Evolutionary conservation across 1,139 yeast genomes (phyloP), one percentile per base, ranked within the genome.

Genomic region (Lodderomyces jiufengensis): DNA sequence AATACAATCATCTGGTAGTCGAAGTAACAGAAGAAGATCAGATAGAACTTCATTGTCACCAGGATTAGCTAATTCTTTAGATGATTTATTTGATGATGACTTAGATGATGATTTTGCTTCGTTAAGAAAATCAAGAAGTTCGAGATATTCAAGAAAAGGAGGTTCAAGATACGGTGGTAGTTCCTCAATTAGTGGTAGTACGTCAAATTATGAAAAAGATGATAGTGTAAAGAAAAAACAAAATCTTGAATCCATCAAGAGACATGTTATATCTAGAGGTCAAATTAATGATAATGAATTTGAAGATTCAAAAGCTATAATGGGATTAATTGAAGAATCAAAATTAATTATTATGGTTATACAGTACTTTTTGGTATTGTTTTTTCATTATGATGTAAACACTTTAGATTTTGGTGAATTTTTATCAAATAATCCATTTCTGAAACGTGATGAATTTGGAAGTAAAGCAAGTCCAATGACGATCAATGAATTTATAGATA

Each of bases 301-400:
- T 22, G 68, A 58, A 32, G 73, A 68, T 42, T 62, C 66, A 4
- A 57, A 54, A 32, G 58, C 72, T 3, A 66, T 84, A 13, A 57
- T 78, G 9, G 66, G 55, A 15, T 40, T 67, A 15, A 55, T 66
- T 11, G 59, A 59, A 27, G 72, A 65, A 39, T 53, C 68, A 4
- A 57, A 50, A 29, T 64, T 60, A 9, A 47, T 68, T 26, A 61
- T 70, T 18, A 39, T 54, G 16, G 52, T 73, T 9, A 78, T 85
- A 33, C 95, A 85, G 47, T 79, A 75, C 47, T 80, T 86, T 42
- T 53, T 83, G 12, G 76, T 76, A 9, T 63, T 61, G 12, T 70
- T 87, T 39, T 87, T 88, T 61, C 94, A 85, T 45, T 61, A 80
- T 36, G 68, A 79, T 2, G 70, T 70, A 32, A 62, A 66, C 2